These are phyloP conservation scores for Acrasis kona DNA, from an alignment of 78 protist genomes.

Conservation along the genomic window DNA sequence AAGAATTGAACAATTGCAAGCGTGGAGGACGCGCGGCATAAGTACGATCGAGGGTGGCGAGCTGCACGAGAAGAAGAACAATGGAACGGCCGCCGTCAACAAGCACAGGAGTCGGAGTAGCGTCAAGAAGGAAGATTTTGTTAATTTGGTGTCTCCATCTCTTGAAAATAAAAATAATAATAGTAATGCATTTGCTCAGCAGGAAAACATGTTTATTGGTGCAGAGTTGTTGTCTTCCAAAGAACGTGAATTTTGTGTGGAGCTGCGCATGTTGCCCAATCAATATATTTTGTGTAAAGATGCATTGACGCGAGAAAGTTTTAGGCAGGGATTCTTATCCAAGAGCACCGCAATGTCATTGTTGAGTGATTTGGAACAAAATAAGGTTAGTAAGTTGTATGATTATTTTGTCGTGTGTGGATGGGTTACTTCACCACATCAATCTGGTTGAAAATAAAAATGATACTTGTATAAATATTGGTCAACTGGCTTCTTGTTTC, in stretches of 20 bases:
- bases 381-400: background rate
- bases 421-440: too few relatives aligned
- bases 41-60: background rate
- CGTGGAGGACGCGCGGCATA: background rate
- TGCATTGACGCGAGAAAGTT: background rate
- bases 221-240: background rate
- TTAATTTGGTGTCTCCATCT: background rate
- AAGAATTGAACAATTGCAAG: background rate
- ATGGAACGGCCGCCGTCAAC: too few relatives aligned
- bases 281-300: background rate
- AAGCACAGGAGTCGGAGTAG: background rate
- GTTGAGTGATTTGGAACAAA: background rate
- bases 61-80: too few relatives aligned
- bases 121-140: background rate
- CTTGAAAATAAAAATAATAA: background rate
- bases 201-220: background rate
- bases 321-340: background rate
- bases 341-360: background rate
- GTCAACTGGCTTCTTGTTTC: too few relatives aligned
- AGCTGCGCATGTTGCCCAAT: background rate
- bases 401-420: background rate
- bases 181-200: background rate
- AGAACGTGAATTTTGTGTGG: background rate
- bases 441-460: too few relatives aligned
- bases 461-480: too few relatives aligned